Evolutionary conservation across 306 rosid species (phyloP).

Genomic region (Vachellia pachyceras): DNA sequence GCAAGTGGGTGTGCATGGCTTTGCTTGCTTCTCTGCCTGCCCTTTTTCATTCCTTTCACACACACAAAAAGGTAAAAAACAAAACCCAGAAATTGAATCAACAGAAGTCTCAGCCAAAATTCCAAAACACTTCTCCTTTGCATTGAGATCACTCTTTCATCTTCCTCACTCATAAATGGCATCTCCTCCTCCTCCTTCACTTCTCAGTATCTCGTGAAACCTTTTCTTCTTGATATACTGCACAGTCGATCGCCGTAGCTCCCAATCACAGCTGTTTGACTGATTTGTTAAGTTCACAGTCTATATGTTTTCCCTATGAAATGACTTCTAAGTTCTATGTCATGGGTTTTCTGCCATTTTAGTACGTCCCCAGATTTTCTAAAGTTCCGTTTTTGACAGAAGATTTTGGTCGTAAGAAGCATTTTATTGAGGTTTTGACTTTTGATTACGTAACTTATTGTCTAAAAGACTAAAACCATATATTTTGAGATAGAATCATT

Average conservation of each 20-base stretch:
- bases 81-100: conserved; percentile 14
- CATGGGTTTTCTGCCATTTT: conserved; percentile 14
- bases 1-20: conserved; percentile 59
- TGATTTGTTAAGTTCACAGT: conserved; percentile 24
- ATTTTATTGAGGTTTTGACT: conserved; percentile 30
- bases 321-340: neutral
- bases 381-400: neutral
- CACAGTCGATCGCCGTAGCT: neutral
- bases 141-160: conserved; percentile 37
- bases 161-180: conserved; percentile 17
- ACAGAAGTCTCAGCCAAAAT: conserved; percentile 32
- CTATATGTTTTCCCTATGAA: conserved; percentile 2
- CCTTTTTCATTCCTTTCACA: conserved; percentile 27
- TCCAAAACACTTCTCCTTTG: conserved; percentile 21
- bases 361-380: conserved; percentile 17
- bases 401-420: conserved; percentile 28
- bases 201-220: neutral
- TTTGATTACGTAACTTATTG: neutral
- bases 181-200: conserved; percentile 9
- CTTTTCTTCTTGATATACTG: too few relatives aligned
- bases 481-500: conserved; percentile 17
- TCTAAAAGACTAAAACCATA: conserved; percentile 12
- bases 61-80: too few relatives aligned
- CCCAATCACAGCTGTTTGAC: conserved; percentile 14
- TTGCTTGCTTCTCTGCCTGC: neutral